phyloP scores from a whole-genome alignment of 768 basidiomycete genomes.

The Arthromyces matolae region DNA sequence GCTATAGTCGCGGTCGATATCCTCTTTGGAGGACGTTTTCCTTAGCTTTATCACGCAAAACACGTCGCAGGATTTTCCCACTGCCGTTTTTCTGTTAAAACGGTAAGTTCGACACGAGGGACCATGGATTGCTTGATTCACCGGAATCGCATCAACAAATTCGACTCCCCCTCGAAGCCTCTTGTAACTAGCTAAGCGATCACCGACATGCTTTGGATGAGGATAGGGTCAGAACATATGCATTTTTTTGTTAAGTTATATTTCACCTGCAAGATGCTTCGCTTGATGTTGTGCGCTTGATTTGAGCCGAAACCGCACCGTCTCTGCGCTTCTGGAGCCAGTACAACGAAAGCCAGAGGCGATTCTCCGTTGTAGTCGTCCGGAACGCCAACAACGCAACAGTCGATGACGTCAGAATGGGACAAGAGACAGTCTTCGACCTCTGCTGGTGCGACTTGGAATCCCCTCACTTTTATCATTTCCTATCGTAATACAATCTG shows the following conservation, averaged over 20 bases:
- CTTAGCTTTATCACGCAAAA: slow-evolving; percentile 30
- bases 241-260: not conserved
- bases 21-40: slow-evolving; percentile 5
- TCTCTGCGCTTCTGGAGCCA: slow-evolving; percentile 35
- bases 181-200: slow-evolving; percentile 48
- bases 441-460: slow-evolving; percentile 53
- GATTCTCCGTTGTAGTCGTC: slow-evolving; percentile 63
- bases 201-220: slow-evolving; percentile 40
- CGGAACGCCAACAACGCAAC: slow-evolving; percentile 57
- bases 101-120: not conserved
- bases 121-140: slow-evolving; percentile 6
- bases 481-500: slow-evolving; percentile 34
- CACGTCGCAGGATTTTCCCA: slow-evolving; percentile 48
- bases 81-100: slow-evolving; percentile 46
- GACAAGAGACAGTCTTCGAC: slow-evolving; percentile 47
- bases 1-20: slow-evolving; percentile 13
- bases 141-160: slow-evolving; percentile 32
- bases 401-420: slow-evolving; percentile 55
- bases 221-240: slow-evolving; percentile 2
- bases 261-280: slow-evolving; percentile 41
- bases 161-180: slow-evolving; percentile 42
- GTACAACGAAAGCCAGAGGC: slow-evolving; percentile 60
- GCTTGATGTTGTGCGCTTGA: slow-evolving; percentile 30
- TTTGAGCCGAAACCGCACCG: slow-evolving; percentile 23
- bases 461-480: slow-evolving; percentile 63